A percentile compares a stretch with the other conserved stretches of the same genome.
Evolutionary conservation across 2,329 filamentous ascomycete species (phyloP).

Genomic region (Pestalotiopsis sp.): DNA sequence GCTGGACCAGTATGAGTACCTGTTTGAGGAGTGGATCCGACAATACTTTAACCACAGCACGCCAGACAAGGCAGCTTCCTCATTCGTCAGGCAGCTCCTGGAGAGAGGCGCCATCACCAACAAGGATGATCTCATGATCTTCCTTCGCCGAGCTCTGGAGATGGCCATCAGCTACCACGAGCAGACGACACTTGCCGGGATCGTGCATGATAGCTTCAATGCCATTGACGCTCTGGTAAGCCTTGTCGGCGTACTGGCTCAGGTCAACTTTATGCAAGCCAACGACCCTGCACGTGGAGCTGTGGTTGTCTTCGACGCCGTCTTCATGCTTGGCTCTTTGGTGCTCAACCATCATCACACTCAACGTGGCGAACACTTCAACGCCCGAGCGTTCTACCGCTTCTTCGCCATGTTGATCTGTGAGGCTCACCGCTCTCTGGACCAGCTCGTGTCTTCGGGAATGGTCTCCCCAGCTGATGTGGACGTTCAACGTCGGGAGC

Average conservation of each 20-base stretch:
- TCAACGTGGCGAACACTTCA: constrained; percentile 79
- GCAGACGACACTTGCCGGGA: constrained; percentile 64
- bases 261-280: constrained; percentile 67
- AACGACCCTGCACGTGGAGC: constrained; percentile 65
- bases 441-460: constrained; percentile 26
- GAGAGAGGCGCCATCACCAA: constrained; percentile 71
- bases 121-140: constrained; percentile 76
- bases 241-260: constrained; percentile 76
- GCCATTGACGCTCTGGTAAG: constrained; percentile 81
- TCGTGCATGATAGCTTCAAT: constrained; percentile 59
- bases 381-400: constrained; percentile 88
- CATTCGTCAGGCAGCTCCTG: constrained; percentile 86
- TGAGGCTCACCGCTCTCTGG: constrained; percentile 65
- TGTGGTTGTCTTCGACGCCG: constrained; percentile 73
- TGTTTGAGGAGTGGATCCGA: constrained; percentile 94
- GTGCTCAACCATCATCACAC: constrained; percentile 85
- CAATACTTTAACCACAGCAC: constrained; percentile 78
- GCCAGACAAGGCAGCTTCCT: constrained; percentile 69
- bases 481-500: constrained; percentile 66
- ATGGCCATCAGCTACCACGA: constrained; percentile 79
- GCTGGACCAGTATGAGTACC: constrained; percentile 87
- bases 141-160: constrained; percentile 82
- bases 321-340: constrained; percentile 77
- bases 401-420: constrained; percentile 83
- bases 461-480: constrained; percentile 24